phyloP scores from a whole-genome alignment of 306 rosid genomes.

The Ziziphus jujuba region DNA sequence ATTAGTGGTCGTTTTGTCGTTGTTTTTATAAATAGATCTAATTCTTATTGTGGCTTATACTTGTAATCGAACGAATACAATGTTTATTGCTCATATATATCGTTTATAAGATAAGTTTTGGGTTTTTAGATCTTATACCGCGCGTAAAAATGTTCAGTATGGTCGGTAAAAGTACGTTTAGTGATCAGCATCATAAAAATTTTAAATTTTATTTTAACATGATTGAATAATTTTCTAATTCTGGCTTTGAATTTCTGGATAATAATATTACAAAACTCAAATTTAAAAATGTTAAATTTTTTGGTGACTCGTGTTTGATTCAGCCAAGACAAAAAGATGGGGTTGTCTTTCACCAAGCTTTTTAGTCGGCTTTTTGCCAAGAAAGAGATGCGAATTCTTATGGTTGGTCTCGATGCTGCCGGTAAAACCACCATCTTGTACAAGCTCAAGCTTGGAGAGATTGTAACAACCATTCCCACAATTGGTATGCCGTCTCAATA shows the following conservation, averaged over 20 bases:
- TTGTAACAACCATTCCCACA: conserved; percentile 73
- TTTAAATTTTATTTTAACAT: too few species aligned
- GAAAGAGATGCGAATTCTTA: conserved; percentile 61
- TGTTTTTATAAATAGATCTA: too few species aligned
- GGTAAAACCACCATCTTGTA: conserved; percentile 76
- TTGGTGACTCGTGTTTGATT: conserved; percentile 12
- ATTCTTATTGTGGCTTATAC: too few species aligned
- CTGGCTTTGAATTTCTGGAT: not conserved
- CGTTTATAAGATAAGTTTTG: too few species aligned
- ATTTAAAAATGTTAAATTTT: not conserved
- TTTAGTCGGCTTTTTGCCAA: conserved; percentile 76
- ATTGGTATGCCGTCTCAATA: conserved; percentile 44
- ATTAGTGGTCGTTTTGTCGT: too few species aligned
- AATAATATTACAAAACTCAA: not conserved
- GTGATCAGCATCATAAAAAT: too few species aligned
- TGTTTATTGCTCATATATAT: too few species aligned
- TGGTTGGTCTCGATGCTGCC: conserved; percentile 56
- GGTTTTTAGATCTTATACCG: too few species aligned
- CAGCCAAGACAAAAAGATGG: conserved; percentile 54
- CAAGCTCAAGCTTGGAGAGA: conserved; percentile 77
- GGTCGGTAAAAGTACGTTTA: too few species aligned
- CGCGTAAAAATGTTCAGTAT: too few species aligned
- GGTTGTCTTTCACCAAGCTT: conserved; percentile 64
- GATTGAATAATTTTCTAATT: not conserved
- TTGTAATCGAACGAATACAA: too few species aligned